Percentiles rank a stretch among this genome's conserved stretches.
Evolutionary conservation across 2,329 filamentous ascomycete genomes (phyloP).

Genomic region (Myriosclerotinia duriaeana): DNA sequence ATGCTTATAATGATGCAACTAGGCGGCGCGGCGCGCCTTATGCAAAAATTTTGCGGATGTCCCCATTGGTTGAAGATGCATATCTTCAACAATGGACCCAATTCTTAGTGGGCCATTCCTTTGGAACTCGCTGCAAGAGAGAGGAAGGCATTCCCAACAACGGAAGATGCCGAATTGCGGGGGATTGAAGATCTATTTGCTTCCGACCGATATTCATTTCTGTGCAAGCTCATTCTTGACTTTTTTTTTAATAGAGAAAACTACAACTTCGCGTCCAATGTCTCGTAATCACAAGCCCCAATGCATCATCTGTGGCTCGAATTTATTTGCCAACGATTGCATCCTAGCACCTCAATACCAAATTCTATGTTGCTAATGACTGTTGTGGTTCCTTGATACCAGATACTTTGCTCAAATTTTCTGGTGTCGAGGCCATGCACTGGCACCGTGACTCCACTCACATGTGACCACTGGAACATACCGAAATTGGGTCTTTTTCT

Average conservation of each 20-base stretch:
- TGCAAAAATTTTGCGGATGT: not conserved
- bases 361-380: not conserved
- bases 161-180: not conserved
- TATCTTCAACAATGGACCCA: not conserved
- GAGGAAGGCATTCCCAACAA: not conserved
- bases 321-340: too few relatives aligned
- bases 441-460: not conserved
- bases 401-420: not conserved
- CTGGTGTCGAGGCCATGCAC: not conserved
- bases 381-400: not conserved
- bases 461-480: not conserved
- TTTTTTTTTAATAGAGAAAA: not conserved
- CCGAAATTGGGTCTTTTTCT: not conserved
- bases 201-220: not conserved
- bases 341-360: not conserved
- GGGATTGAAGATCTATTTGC: not conserved
- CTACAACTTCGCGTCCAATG: too few relatives aligned
- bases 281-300: not conserved
- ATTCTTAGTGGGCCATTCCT: not conserved
- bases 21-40: not conserved
- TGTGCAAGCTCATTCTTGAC: not conserved
- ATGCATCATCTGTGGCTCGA: not conserved
- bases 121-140: not conserved
- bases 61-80: constrained; percentile 3
- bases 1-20: constrained; percentile 8